Percentiles rank a stretch among this genome's conserved stretches.
phyloP scores from a whole-genome alignment of 176 grass and related monocot species.

The Triticum dicoccoides region DNA sequence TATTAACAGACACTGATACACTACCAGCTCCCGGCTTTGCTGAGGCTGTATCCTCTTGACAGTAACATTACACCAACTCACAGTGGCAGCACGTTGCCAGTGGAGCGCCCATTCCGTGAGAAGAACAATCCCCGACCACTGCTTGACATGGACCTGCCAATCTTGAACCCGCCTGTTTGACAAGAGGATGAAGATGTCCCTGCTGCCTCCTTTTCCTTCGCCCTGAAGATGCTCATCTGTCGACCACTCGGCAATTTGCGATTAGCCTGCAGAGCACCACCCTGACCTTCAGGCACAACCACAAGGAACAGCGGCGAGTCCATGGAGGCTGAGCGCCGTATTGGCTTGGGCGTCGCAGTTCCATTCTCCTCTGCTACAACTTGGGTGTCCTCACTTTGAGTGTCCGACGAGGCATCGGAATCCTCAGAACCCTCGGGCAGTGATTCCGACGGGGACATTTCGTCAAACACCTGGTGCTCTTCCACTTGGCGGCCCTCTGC shows the following conservation, averaged over 20 bases:
- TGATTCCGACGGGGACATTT: constrained; percentile 36
- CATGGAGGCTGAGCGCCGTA: constrained; percentile 49
- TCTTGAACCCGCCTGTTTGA: constrained; percentile 28
- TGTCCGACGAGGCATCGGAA: constrained; percentile 18
- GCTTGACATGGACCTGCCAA: constrained; percentile 59
- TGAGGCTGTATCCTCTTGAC: constrained; percentile 41
- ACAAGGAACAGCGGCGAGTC: constrained; percentile 44
- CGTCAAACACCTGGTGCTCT: constrained; percentile 27
- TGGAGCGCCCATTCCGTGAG: constrained; percentile 34
- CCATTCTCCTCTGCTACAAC: constrained; percentile 3
- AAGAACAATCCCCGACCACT: constrained; percentile 49
- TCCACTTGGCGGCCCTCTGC: background rate
- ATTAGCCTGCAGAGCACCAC: background rate
- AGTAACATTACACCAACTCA: constrained; percentile 37
- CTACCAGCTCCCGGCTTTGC: constrained; percentile 59
- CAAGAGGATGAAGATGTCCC: constrained; percentile 38
- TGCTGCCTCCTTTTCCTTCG: constrained; percentile 33
- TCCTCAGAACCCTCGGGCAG: constrained; percentile 15
- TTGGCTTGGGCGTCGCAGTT: constrained; percentile 11
- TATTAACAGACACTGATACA: constrained; percentile 35
- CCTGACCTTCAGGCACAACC: constrained; percentile 28
- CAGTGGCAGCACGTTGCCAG: constrained; percentile 34
- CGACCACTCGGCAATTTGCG: constrained; percentile 20
- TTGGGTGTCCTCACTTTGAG: constrained; percentile 22
- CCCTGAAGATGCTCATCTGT: constrained; percentile 29